Conservation (phyloP, 352 stramenopile genomes). For the Discostella stelligera region DNA sequence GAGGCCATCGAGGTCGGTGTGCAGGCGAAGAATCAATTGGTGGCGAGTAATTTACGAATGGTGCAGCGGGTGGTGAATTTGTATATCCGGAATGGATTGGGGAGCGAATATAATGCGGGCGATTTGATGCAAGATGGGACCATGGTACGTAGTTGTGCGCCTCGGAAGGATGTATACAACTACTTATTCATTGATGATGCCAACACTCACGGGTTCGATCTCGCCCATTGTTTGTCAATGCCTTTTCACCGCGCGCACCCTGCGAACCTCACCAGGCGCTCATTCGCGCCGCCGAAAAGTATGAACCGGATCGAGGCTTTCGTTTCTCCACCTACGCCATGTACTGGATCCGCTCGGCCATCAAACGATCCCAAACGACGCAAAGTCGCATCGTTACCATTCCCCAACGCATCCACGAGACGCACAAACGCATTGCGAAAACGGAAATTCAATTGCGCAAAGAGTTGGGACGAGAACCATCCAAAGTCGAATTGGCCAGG, state of each 20-base stretch:
- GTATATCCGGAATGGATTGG: constrained; percentile 77
- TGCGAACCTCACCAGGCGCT: constrained; percentile 61
- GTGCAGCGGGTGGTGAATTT: constrained; percentile 80
- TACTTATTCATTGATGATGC: no score
- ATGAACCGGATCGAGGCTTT: constrained; percentile 75
- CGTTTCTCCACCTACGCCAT: constrained; percentile 83
- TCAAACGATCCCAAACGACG: constrained; percentile 73
- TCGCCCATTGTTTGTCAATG: no score
- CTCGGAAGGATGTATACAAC: not conserved
- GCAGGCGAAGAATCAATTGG: constrained; percentile 76
- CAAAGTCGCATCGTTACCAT: constrained; percentile 69
- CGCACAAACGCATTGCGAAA: constrained; percentile 65
- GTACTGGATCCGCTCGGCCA: constrained; percentile 78
- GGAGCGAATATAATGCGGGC: constrained; percentile 77
- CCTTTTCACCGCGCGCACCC: no score
- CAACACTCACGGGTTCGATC: no score
- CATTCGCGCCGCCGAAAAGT: constrained; percentile 79
- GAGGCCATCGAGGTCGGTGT: constrained; percentile 70
- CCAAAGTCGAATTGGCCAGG: constrained; percentile 51
- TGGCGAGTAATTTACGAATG: constrained; percentile 76
- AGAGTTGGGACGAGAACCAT: constrained; percentile 52
- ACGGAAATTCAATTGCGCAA: constrained; percentile 38
- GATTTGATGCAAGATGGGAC: constrained; percentile 83
- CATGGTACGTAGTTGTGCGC: constrained; percentile 53
- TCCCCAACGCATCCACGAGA: constrained; percentile 70